Conservation (phyloP, 164 flowering plant genomes). For the Hamamelis virginiana region DNA sequence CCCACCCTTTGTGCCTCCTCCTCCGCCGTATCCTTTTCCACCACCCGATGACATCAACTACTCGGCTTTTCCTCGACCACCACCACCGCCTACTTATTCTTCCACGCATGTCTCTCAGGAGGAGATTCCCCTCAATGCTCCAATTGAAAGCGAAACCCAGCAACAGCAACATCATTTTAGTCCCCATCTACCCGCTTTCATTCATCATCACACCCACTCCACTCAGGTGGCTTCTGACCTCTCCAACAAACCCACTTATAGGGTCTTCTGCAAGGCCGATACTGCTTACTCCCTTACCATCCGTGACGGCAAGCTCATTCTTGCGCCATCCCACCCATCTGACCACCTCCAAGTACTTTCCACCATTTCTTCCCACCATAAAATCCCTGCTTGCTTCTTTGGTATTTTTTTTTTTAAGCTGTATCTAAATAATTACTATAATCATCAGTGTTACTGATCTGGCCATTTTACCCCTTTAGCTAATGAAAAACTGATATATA, state of each 20-base stretch:
- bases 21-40: slow-evolving; percentile 2
- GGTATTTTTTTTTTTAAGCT: background rate
- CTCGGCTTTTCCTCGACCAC: background rate
- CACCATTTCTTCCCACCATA: background rate
- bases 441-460: too few species aligned
- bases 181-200: slow-evolving; percentile 28
- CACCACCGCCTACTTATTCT: background rate
- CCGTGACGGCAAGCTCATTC: slow-evolving; percentile 55
- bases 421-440: too few species aligned
- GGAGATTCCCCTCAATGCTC: slow-evolving; percentile 2
- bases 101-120: slow-evolving; percentile 10
- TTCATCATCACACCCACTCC: slow-evolving; percentile 26
- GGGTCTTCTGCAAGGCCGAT: slow-evolving; percentile 56
- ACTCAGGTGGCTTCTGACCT: slow-evolving; percentile 8
- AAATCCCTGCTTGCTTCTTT: background rate
- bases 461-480: background rate
- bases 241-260: slow-evolving; percentile 32
- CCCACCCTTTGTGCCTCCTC: slow-evolving; percentile 2
- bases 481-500: too few species aligned
- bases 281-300: slow-evolving; percentile 46
- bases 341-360: slow-evolving; percentile 48
- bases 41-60: background rate
- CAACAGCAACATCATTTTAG: slow-evolving; percentile 7
- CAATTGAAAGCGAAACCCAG: background rate
- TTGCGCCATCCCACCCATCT: slow-evolving; percentile 42